phyloP scores from a whole-genome alignment of 306 rosid genomes.

The Rosa rugosa region DNA sequence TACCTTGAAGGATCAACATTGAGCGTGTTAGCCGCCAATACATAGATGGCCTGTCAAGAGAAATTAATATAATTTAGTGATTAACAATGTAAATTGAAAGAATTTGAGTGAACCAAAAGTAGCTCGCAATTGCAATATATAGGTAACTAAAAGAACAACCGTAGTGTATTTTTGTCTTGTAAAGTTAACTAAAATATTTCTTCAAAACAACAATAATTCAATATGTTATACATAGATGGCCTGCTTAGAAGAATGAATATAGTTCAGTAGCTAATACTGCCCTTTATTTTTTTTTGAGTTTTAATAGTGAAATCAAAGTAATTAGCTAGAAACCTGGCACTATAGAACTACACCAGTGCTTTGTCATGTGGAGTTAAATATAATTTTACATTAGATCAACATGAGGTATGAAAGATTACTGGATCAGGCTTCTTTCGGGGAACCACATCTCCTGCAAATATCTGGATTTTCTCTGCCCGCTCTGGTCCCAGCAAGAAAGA shows the following conservation, averaged over 20 bases:
- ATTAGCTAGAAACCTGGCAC: neutral
- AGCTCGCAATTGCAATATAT: neutral
- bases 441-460: slow-evolving; percentile 98
- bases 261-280: slow-evolving; percentile 2
- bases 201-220: neutral
- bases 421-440: slow-evolving; percentile 99
- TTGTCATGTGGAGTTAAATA: neutral
- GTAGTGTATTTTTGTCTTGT: neutral
- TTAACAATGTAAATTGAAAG: neutral
- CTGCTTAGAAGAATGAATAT: slow-evolving; percentile 45
- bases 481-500: slow-evolving; percentile 80
- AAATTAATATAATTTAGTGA: slow-evolving; percentile 25
- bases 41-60: slow-evolving; percentile 83
- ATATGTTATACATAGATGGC: slow-evolving; percentile 57
- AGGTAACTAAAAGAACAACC: neutral
- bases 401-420: slow-evolving; percentile 42
- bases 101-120: neutral
- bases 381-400: neutral
- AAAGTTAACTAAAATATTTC: neutral
- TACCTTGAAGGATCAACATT: slow-evolving; percentile 93
- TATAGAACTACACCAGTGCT: neutral
- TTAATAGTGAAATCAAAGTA: neutral
- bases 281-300: neutral
- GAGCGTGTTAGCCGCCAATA: slow-evolving; percentile 79
- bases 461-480: slow-evolving; percentile 83